Evolutionary conservation across 768 basidiomycete genomes (phyloP).

Genomic region (Serendipita sp.): DNA sequence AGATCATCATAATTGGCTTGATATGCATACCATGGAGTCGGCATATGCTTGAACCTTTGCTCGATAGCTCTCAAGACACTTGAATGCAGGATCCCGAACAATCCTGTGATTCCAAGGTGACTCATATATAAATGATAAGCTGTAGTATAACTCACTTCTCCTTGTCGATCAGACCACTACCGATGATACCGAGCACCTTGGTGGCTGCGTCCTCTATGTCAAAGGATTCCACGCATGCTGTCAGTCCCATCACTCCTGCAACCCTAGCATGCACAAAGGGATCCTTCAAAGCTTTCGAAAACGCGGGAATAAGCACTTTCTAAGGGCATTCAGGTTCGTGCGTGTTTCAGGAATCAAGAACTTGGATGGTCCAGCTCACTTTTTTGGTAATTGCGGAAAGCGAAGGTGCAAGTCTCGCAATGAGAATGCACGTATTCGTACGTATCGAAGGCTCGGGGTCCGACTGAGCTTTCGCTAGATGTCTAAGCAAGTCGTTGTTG

Average conservation of each 20-base stretch:
- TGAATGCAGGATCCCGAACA: conserved; percentile 93
- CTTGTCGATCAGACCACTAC: conserved; percentile 67
- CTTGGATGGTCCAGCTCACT: neutral
- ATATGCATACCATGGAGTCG: conserved; percentile 52
- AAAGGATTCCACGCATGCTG: conserved; percentile 84
- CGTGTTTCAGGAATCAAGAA: neutral
- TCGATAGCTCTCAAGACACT: conserved; percentile 75
- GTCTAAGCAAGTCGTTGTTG: conserved; percentile 89
- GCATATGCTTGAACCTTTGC: conserved; percentile 70
- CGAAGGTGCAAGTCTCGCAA: conserved; percentile 76
- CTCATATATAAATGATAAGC: neutral
- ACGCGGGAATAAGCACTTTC: conserved; percentile 95
- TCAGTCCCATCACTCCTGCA: conserved; percentile 88
- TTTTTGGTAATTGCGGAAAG: conserved; percentile 71
- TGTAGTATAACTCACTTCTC: conserved; percentile 53
- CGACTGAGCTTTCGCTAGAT: conserved; percentile 81
- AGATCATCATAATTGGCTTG: neutral
- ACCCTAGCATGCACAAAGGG: conserved; percentile 84
- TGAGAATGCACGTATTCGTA: conserved; percentile 92
- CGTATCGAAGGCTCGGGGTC: conserved; percentile 90
- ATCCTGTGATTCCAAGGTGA: conserved; percentile 30
- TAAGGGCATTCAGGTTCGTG: conserved; percentile 19
- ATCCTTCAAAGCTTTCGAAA: conserved; percentile 78
- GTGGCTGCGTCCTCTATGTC: conserved; percentile 75
- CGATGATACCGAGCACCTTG: conserved; percentile 77